These are phyloP conservation scores for Trichomonascus vanleenenianus DNA, from an alignment of 805 yeast genomes.

Conservation along the genomic window DNA sequence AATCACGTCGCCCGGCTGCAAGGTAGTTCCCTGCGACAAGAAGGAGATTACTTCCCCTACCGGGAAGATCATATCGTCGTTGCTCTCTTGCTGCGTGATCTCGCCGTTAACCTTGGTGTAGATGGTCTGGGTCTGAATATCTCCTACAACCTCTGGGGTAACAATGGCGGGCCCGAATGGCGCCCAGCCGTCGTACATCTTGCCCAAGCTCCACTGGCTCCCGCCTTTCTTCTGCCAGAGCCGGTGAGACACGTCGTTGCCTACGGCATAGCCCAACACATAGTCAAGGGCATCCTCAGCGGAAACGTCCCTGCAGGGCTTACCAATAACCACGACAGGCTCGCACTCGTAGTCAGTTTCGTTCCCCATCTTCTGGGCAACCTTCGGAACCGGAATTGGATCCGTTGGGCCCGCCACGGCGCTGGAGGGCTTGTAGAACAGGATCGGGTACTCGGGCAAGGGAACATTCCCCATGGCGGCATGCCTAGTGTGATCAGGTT, in stretches of 20 bases:
- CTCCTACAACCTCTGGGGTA: conserved; percentile 24
- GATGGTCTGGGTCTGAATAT: conserved; percentile 34
- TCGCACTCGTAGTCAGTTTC: conserved; percentile 48
- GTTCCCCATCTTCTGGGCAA: conserved; percentile 28
- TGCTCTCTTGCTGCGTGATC: conserved; percentile 37
- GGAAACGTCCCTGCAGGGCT: conserved; percentile 37
- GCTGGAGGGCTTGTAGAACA: conserved; percentile 44
- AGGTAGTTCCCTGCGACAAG: conserved; percentile 44
- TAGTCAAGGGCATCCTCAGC: conserved; percentile 38
- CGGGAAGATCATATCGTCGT: conserved; percentile 44
- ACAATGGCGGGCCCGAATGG: conserved; percentile 52
- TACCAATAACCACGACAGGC: conserved; percentile 47
- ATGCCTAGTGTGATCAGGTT: conserved; percentile 20
- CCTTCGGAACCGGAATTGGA: conserved; percentile 32
- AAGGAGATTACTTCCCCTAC: conserved; percentile 38
- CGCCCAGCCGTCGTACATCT: conserved; percentile 49
- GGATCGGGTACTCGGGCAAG: conserved; percentile 41
- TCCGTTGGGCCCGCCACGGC: conserved; percentile 38
- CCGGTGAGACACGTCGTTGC: conserved; percentile 50
- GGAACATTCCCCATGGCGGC: conserved; percentile 35
- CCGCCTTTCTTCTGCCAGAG: conserved; percentile 52
- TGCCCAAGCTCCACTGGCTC: conserved; percentile 45
- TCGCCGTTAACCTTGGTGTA: conserved; percentile 41
- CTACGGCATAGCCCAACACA: conserved; percentile 45
- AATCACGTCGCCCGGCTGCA: conserved; percentile 46